Conservation (phyloP, 805 yeast genomes). For the Wickerhamiella domercqiae region DNA sequence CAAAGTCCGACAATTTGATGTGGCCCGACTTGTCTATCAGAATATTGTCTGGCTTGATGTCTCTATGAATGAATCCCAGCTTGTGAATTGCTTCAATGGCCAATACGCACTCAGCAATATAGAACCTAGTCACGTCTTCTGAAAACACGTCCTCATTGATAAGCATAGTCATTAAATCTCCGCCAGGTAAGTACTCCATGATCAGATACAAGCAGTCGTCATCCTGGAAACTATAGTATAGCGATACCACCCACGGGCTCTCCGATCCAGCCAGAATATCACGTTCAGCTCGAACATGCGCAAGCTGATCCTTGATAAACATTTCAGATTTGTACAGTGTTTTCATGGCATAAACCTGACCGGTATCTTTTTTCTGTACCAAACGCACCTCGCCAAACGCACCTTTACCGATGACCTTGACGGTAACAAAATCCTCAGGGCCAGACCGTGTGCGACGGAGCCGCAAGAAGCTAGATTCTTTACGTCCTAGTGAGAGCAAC, state of each 20-base stretch:
- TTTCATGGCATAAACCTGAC: slow-evolving; percentile 89
- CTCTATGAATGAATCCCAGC: slow-evolving; percentile 88
- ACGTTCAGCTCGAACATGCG: slow-evolving; percentile 90
- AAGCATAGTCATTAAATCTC: slow-evolving; percentile 87
- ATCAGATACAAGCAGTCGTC: slow-evolving; percentile 56
- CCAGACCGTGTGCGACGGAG: slow-evolving; percentile 71
- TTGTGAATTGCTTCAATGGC: slow-evolving; percentile 92
- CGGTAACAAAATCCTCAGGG: slow-evolving; percentile 68
- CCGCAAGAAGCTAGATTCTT: slow-evolving; percentile 75
- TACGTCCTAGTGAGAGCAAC: slow-evolving; percentile 66
- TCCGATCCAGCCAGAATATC: slow-evolving; percentile 86
- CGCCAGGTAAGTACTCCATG: slow-evolving; percentile 76
- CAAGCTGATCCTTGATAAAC: slow-evolving; percentile 87
- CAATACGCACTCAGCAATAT: slow-evolving; percentile 90
- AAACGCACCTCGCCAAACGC: slow-evolving; percentile 95
- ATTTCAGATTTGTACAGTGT: slow-evolving; percentile 80
- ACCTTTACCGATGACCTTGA: slow-evolving; percentile 88
- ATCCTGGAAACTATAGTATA: slow-evolving; percentile 73
- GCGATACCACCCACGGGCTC: slow-evolving; percentile 77
- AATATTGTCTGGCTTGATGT: slow-evolving; percentile 93
- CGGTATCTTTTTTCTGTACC: slow-evolving; percentile 85
- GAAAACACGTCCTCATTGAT: slow-evolving; percentile 88
- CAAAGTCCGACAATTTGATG: slow-evolving; percentile 58
- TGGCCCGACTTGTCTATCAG: slow-evolving; percentile 67
- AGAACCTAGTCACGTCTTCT: slow-evolving; percentile 75